phyloP scores from a whole-genome alignment of 768 basidiomycete genomes.

The Russula earlei region DNA sequence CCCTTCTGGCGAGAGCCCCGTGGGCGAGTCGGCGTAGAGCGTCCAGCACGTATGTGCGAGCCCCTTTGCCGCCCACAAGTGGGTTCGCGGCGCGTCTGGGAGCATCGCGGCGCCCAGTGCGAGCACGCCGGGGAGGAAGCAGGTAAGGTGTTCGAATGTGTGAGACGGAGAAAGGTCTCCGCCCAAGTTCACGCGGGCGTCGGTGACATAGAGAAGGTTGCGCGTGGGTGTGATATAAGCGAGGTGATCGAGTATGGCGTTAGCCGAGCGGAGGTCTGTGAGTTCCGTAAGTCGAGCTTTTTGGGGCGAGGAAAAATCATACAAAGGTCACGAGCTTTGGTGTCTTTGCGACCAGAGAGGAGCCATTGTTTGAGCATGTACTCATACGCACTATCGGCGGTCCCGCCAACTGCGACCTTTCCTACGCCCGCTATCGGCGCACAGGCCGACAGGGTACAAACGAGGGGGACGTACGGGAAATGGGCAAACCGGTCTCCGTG shows the following conservation, averaged over 20 bases:
- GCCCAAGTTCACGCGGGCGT: slow-evolving; percentile 25
- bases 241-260: slow-evolving; percentile 51
- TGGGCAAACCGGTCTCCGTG: slow-evolving; percentile 29
- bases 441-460: not conserved
- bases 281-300: not conserved
- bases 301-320: slow-evolving; percentile 22
- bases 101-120: slow-evolving; percentile 63
- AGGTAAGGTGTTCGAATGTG: slow-evolving; percentile 68
- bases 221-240: slow-evolving; percentile 61
- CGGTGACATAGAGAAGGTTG: slow-evolving; percentile 64
- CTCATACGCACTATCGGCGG: slow-evolving; percentile 36
- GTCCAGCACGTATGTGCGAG: slow-evolving; percentile 66
- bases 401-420: no score
- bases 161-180: slow-evolving; percentile 28
- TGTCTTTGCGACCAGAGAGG: slow-evolving; percentile 54
- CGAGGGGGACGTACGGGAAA: not conserved
- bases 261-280: slow-evolving; percentile 51
- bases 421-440: slow-evolving; percentile 25
- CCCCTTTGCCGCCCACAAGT: slow-evolving; percentile 69
- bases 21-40: slow-evolving; percentile 61
- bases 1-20: slow-evolving; percentile 64
- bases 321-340: slow-evolving; percentile 58
- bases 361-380: slow-evolving; percentile 71
- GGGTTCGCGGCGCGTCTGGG: slow-evolving; percentile 45
- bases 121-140: slow-evolving; percentile 70